phyloP scores from a whole-genome alignment of 139 green algal species.

The Gonium pectorale region DNA sequence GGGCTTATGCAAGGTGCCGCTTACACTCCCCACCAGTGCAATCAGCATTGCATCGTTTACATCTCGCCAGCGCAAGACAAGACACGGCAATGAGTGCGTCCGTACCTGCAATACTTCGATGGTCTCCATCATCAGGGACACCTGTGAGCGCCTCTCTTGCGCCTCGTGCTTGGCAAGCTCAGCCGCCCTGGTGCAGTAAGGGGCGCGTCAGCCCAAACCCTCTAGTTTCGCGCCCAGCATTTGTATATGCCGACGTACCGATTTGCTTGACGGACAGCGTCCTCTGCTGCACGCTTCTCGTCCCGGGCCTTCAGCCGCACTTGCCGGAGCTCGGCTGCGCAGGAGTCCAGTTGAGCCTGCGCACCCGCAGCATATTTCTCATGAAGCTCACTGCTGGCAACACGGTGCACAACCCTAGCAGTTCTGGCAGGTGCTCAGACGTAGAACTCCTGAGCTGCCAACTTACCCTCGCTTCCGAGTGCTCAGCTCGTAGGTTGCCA shows the following conservation, averaged over 20 bases:
- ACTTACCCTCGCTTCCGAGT: slow-evolving; percentile 7
- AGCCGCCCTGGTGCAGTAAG: slow-evolving; percentile 54
- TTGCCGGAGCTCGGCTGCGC: background rate
- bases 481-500: background rate
- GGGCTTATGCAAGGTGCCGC: no score
- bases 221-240: no score
- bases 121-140: slow-evolving; percentile 77
- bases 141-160: slow-evolving; percentile 61
- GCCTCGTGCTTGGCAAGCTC: slow-evolving; percentile 50
- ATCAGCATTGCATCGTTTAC: no score
- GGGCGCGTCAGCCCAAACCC: no score
- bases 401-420: no score
- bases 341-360: slow-evolving; percentile 6
- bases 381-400: no score
- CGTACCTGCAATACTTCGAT: slow-evolving; percentile 81
- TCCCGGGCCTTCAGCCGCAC: background rate
- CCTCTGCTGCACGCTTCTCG: background rate
- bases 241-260: background rate
- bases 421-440: no score
- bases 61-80: no score
- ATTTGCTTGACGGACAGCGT: background rate
- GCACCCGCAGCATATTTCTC: background rate
- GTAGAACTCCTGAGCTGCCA: no score
- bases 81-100: no score
- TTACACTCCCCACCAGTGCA: no score